These are phyloP conservation scores for Starmerella floris DNA, from an alignment of 805 yeast genomes.

Conservation along the genomic window DNA sequence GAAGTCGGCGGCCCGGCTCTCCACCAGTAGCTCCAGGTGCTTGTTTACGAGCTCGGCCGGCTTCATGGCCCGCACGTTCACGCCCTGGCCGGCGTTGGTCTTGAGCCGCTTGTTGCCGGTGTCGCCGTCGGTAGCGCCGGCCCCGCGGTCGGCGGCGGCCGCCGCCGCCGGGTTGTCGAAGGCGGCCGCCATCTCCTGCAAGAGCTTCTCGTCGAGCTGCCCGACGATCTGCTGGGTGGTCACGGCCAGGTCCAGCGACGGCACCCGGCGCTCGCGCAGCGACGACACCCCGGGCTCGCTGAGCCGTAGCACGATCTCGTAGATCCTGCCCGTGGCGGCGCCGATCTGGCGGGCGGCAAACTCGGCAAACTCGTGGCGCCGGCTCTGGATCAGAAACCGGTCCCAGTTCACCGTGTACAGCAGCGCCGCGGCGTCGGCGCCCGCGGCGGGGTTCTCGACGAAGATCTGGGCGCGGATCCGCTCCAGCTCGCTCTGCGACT, in stretches of 20 bases:
- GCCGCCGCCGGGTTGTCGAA: conserved; percentile 3
- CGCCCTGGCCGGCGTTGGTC: conserved; percentile 24
- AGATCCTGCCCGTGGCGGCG: conserved; percentile 48
- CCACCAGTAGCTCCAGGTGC: conserved; percentile 57
- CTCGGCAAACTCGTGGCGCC: conserved; percentile 50
- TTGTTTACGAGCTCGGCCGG: conserved; percentile 33
- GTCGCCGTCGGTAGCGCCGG: not conserved
- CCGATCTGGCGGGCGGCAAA: conserved; percentile 62
- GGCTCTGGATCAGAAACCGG: conserved; percentile 51
- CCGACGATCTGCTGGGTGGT: conserved; percentile 16
- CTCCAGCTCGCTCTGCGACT: conserved; percentile 9
- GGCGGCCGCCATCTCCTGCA: conserved; percentile 9
- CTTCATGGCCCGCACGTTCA: conserved; percentile 4
- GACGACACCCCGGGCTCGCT: conserved; percentile 36
- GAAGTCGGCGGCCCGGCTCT: conserved; percentile 42
- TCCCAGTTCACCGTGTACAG: conserved; percentile 49
- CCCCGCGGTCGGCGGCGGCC: not conserved
- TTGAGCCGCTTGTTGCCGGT: conserved; percentile 12
- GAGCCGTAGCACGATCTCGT: conserved; percentile 40
- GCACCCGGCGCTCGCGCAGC: conserved; percentile 22
- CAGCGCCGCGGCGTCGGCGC: not conserved
- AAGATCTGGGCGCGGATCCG: not conserved
- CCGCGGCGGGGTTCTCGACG: not conserved
- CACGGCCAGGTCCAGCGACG: conserved; percentile 19
- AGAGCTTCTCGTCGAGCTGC: conserved; percentile 4